A percentile compares a stretch with the other conserved stretches of the same genome.
phyloP scores from a whole-genome alignment of 2,329 filamentous ascomycete genomes.

The Aspergillus pseudotamarii region DNA sequence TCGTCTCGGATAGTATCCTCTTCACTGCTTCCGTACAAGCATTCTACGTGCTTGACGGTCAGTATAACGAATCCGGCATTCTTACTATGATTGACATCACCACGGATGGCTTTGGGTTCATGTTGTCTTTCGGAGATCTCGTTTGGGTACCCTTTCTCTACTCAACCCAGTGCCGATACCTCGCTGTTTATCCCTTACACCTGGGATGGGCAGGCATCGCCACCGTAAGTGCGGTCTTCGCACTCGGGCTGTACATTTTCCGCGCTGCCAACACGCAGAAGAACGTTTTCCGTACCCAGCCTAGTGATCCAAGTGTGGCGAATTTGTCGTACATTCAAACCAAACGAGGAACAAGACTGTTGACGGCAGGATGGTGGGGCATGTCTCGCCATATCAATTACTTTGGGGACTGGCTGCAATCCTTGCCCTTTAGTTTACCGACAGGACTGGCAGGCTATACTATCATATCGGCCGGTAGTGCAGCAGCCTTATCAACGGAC shows the following conservation, averaged over 20 bases:
- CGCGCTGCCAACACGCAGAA: conserved; percentile 85
- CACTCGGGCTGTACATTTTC: conserved; percentile 79
- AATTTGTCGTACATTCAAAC: conserved; percentile 84
- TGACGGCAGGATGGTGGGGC: conserved; percentile 90
- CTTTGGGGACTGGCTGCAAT: conserved; percentile 87
- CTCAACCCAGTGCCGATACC: conserved; percentile 77
- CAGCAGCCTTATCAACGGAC: conserved; percentile 28
- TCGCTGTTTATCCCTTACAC: conserved; percentile 73
- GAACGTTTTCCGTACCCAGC: conserved; percentile 85
- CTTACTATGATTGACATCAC: conserved; percentile 91
- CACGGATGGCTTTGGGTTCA: conserved; percentile 87
- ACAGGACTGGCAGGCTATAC: conserved; percentile 80
- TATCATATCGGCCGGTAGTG: conserved; percentile 47
- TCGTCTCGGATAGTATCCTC: conserved; percentile 78
- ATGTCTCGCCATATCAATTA: conserved; percentile 90
- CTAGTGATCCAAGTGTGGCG: conserved; percentile 73
- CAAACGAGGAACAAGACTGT: conserved; percentile 73
- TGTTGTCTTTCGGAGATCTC: conserved; percentile 87
- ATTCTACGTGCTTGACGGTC: conserved; percentile 77
- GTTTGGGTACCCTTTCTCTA: conserved; percentile 90
- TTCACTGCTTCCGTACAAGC: conserved; percentile 74
- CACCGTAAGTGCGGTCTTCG: conserved; percentile 67
- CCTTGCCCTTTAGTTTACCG: conserved; percentile 82
- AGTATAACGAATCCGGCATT: conserved; percentile 81
- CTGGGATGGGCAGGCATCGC: conserved; percentile 69